Evolutionary conservation across 83 land plant species (phyloP).

Genomic region (Larix sibirica): DNA sequence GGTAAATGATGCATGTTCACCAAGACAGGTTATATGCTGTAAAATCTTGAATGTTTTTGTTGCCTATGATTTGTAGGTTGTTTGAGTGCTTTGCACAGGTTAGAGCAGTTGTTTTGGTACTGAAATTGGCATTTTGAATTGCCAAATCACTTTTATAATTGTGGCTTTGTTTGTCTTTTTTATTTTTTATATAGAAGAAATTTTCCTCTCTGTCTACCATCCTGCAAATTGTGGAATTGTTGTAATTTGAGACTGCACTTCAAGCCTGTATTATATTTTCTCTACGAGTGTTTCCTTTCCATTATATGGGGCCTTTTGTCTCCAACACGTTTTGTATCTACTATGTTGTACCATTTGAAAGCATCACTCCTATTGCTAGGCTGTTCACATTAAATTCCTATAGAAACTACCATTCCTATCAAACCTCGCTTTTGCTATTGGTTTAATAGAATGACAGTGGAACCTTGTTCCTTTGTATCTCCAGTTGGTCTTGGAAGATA

Average conservation of each 20-base stretch:
- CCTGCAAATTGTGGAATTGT: background rate
- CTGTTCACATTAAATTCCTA: background rate
- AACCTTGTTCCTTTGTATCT: background rate
- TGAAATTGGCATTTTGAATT: background rate
- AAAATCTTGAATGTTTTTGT: background rate
- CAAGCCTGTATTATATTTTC: background rate
- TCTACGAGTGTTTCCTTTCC: background rate
- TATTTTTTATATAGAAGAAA: background rate
- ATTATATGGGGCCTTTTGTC: background rate
- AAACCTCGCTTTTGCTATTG: background rate
- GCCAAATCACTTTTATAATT: background rate
- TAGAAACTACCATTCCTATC: background rate
- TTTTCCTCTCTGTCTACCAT: background rate
- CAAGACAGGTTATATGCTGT: background rate
- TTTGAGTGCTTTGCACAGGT: background rate
- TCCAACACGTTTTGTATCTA: no score
- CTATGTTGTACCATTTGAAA: no score
- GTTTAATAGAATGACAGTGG: background rate
- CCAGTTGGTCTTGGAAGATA: no score
- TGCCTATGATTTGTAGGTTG: background rate
- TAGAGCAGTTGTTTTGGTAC: background rate
- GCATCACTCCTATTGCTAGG: background rate
- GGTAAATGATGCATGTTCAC: background rate
- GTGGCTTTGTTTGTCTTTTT: background rate
- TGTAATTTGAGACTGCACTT: no score